Conservation (phyloP, 495 filamentous ascomycete species). For the Penicillium waksmanii region DNA sequence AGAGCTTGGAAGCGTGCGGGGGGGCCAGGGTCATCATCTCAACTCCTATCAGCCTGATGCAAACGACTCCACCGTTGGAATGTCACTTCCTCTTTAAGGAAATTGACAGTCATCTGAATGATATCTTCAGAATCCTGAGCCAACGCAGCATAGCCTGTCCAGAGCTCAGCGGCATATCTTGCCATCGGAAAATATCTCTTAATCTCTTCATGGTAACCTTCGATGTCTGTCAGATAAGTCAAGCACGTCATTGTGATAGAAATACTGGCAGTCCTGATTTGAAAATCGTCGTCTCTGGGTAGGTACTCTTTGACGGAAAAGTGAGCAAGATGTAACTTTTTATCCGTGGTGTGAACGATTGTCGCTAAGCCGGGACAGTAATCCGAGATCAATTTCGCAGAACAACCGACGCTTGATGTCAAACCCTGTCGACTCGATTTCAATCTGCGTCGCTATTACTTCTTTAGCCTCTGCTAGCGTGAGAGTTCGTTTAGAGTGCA, state of each 20-base stretch:
- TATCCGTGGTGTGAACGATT: constrained; percentile 9
- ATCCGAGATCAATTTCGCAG: constrained; percentile 21
- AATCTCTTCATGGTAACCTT: constrained; percentile 8
- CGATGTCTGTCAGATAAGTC: constrained; percentile 31
- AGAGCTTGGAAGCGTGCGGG: constrained; percentile 15
- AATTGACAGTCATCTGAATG: constrained; percentile 9
- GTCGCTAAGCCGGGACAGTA: constrained; percentile 23
- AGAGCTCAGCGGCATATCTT: constrained; percentile 20
- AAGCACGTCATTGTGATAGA: constrained; percentile 30
- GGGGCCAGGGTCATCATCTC: background rate
- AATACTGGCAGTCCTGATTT: constrained; percentile 21
- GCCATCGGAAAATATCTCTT: constrained; percentile 26
- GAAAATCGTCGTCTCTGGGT: constrained; percentile 14
- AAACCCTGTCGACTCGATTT: constrained; percentile 13
- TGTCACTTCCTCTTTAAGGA: constrained; percentile 20
- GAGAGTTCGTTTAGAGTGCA: constrained; percentile 26
- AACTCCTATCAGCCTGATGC: constrained; percentile 9
- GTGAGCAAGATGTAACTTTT: constrained; percentile 30
- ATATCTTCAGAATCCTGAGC: constrained; percentile 15
- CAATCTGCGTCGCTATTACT: constrained; percentile 27
- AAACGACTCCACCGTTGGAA: constrained; percentile 22
- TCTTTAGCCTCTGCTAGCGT: constrained; percentile 26
- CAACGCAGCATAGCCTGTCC: constrained; percentile 24
- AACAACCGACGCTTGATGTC: constrained; percentile 24
- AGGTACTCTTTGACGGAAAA: constrained; percentile 38